Evolutionary conservation across 129 eudicot species (phyloP), one percentile per base, ranked within the genome.

Genomic region (Flaveria sonorensis): DNA sequence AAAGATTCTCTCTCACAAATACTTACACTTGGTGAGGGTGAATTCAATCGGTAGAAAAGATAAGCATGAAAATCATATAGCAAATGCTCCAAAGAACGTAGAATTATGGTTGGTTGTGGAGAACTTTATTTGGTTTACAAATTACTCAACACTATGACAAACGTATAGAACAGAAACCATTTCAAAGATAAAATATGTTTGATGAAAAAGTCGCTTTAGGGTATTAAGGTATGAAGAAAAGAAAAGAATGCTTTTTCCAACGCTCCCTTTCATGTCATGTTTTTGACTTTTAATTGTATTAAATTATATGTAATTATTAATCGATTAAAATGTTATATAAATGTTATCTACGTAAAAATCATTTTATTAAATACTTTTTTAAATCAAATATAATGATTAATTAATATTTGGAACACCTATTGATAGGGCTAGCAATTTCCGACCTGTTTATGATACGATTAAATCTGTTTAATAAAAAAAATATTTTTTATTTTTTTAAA

Each of bases 121-220:
- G 23, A 53, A 53, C 23, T 53, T n/a, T 4, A 21, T n/a, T n/a
- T 53, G 26, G n/a, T 36, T 53, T 53, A 53, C 23, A 53, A 53
- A 53, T 53, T n/a, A 53, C 61, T 53, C 61, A 18, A 53, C 23
- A 48, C 53, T 11, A 61, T 61, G 69, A 63, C 46, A 30, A 63
- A 13, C 15, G 12, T 19, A 56, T 1, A 56, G 13, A 56, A 56
- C 4, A 7, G 40, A 19, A 56, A 30, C 69, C 21, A 20, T 61
- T 61, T 61, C 18, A 24, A 61, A 61, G 67, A 61, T 13, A 61
- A 36, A 32, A 8, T 26, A 10, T 2, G 43, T 63, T 63, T 63
- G 13, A 30, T 63, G 69, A 30, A 63, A 36, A 63, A 30, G 69
- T 63, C 18, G 69, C 69, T 63, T 63, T 63, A 48, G 53, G 53